Evolutionary conservation across 768 basidiomycete genomes (phyloP), one percentile per base, ranked within the genome.

Genomic region (Lepiota brunneoincarnata): DNA sequence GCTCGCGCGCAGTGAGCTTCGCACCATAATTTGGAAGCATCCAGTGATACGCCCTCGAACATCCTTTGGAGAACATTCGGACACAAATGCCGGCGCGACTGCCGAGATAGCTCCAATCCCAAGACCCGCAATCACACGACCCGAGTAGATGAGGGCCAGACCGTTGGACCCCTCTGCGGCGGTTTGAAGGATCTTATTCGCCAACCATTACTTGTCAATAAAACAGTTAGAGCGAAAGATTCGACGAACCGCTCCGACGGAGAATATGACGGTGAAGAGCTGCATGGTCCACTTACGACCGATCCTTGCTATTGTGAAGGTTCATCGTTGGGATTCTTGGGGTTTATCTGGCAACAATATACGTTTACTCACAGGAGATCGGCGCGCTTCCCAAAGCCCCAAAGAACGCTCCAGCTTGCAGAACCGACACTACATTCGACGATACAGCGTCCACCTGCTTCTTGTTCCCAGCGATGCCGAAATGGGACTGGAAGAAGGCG

Each of bases 321-420:
- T 4, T 50, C 17, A 28, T 1, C 14, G 7, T 28, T 37, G 34
- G 35, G 12, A n/a, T n/a, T n/a, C n/a, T n/a, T n/a, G n/a, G n/a
- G n/a, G n/a, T n/a, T n/a, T 38, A 15, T 26, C 28, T 37, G 28
- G 28, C 35, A 2, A 21, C 11, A 31, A n/a, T 5, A 34, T 31
- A 20, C 40, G 6, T 20, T 14, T 24, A 70, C 75, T 46, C 54
- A 89, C 89, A 71, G 10, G 88, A 88, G 39, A 88, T 62, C 0
- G 86, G 86, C 1, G 87, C 86, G 59, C 84, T 86, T 9, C 79
- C 78, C 5, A 95, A 66, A 12, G 91, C 89, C 54, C 92, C 93
- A 63, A 93, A 93, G 77, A 93, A 93, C 0, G 90, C 89, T 10
- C 91, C 91, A 3, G 84, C 89, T 64, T 93, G 92, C 7, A 94